Evolutionary conservation across 257 asterid species (phyloP).

Genomic region (Nicotiana benthamiana): DNA sequence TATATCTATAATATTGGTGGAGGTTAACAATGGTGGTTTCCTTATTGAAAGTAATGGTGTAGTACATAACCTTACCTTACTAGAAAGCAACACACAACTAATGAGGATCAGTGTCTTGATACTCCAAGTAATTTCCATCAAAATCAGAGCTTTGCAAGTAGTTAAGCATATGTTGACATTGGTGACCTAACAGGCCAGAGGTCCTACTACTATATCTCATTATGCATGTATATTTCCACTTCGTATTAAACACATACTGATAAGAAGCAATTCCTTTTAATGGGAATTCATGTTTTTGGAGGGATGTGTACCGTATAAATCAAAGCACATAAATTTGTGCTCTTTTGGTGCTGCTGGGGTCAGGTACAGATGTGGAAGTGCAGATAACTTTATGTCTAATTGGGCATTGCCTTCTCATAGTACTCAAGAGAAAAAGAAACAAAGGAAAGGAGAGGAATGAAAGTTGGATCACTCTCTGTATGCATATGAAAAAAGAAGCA

Average conservation of each 20-base stretch:
- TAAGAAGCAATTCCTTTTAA: background rate
- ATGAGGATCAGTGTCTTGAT: background rate
- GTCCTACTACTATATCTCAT: background rate
- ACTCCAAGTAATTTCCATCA: background rate
- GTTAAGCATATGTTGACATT: background rate
- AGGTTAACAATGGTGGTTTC: background rate
- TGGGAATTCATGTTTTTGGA: background rate
- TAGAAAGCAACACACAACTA: background rate
- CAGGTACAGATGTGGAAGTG: background rate
- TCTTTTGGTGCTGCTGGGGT: background rate
- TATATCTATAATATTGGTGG: background rate
- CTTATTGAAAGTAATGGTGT: background rate
- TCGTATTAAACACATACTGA: background rate
- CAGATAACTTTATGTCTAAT: background rate
- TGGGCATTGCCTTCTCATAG: background rate
- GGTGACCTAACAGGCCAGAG: background rate
- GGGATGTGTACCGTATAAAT: background rate
- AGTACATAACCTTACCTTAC: background rate
- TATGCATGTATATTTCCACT: background rate
- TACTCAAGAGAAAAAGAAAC: background rate
- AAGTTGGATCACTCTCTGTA: background rate
- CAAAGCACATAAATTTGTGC: background rate
- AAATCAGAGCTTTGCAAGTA: background rate
- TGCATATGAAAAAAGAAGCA: background rate
- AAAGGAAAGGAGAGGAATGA: background rate